Evolutionary conservation across 2,329 filamentous ascomycete genomes (phyloP).

Genomic region (Daldinia eschscholtzii): DNA sequence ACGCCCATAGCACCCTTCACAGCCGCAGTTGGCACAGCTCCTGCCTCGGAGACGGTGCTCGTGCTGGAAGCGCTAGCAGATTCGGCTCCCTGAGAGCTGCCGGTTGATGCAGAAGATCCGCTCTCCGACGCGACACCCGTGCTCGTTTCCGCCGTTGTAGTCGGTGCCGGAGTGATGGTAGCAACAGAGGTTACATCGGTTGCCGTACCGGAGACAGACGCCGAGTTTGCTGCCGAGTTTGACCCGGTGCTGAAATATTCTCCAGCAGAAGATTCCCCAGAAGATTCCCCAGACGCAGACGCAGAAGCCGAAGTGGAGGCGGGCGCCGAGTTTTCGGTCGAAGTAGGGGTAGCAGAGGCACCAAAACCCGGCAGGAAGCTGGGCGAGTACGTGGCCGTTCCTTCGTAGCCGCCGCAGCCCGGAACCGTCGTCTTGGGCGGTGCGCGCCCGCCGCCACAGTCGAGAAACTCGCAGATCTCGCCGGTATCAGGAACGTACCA

Average conservation of each 20-base stretch:
- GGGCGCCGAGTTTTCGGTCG: constrained; percentile 13
- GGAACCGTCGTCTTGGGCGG: constrained; percentile 73
- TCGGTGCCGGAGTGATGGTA: constrained; percentile 13
- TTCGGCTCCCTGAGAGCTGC: constrained; percentile 23
- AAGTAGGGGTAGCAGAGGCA: constrained; percentile 23
- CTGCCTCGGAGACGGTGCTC: constrained; percentile 38
- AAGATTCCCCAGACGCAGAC: background rate
- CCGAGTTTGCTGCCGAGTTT: constrained; percentile 10
- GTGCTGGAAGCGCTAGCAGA: constrained; percentile 21
- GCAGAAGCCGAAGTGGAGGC: constrained; percentile 18
- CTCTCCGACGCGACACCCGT: constrained; percentile 5
- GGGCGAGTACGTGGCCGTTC: constrained; percentile 67
- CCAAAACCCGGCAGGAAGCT: constrained; percentile 59
- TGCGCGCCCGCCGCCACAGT: constrained; percentile 76
- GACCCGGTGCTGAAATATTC: constrained; percentile 7
- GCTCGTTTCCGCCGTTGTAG: constrained; percentile 10
- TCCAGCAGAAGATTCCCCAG: background rate
- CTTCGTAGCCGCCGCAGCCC: constrained; percentile 68
- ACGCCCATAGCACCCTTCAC: constrained; percentile 43
- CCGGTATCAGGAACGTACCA: constrained; percentile 74
- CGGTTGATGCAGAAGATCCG: constrained; percentile 17
- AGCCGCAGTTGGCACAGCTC: constrained; percentile 41
- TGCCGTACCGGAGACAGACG: background rate
- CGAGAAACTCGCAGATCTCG: constrained; percentile 73
- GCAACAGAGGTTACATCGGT: constrained; percentile 19